Evolutionary conservation across 2,329 filamentous ascomycete genomes (phyloP).

Genomic region (Dothistroma septosporum): DNA sequence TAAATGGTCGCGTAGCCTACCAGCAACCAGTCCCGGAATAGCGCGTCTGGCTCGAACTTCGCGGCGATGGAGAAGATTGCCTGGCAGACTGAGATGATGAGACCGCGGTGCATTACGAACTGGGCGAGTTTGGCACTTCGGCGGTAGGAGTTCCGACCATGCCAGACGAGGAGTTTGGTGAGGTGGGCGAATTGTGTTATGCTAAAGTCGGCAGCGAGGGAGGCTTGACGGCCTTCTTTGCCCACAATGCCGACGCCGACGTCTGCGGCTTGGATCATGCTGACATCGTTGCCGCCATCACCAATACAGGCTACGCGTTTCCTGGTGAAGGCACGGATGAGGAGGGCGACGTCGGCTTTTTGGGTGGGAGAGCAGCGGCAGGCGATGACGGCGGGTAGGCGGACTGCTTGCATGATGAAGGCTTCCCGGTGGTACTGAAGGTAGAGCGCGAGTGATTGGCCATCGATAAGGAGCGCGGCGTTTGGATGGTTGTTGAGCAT

Average conservation of each 20-base stretch:
- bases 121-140: slow-evolving; percentile 91
- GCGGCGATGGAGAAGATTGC: slow-evolving; percentile 95
- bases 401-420: slow-evolving; percentile 85
- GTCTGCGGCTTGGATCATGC: slow-evolving; percentile 98
- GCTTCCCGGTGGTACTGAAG: slow-evolving; percentile 75
- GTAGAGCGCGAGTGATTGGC: slow-evolving; percentile 80
- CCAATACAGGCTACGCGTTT: slow-evolving; percentile 97
- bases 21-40: slow-evolving; percentile 95
- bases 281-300: slow-evolving; percentile 96
- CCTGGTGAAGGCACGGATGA: slow-evolving; percentile 87
- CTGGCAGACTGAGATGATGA: slow-evolving; percentile 94
- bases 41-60: slow-evolving; percentile 84
- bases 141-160: slow-evolving; percentile 96
- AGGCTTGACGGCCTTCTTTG: slow-evolving; percentile 94
- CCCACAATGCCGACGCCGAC: slow-evolving; percentile 97
- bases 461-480: slow-evolving; percentile 90
- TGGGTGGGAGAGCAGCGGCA: slow-evolving; percentile 96
- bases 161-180: slow-evolving; percentile 97
- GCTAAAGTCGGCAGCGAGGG: slow-evolving; percentile 90
- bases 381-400: slow-evolving; percentile 85
- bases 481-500: slow-evolving; percentile 79
- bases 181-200: slow-evolving; percentile 94
- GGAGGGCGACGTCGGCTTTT: slow-evolving; percentile 86
- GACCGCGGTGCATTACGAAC: slow-evolving; percentile 94
- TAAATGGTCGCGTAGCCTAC: slow-evolving; percentile 96